Percentiles rank a stretch among this genome's conserved stretches.
These are phyloP conservation scores for Glebionis coronaria DNA, from an alignment of 129 eudicot species.

Conservation along the genomic window DNA sequence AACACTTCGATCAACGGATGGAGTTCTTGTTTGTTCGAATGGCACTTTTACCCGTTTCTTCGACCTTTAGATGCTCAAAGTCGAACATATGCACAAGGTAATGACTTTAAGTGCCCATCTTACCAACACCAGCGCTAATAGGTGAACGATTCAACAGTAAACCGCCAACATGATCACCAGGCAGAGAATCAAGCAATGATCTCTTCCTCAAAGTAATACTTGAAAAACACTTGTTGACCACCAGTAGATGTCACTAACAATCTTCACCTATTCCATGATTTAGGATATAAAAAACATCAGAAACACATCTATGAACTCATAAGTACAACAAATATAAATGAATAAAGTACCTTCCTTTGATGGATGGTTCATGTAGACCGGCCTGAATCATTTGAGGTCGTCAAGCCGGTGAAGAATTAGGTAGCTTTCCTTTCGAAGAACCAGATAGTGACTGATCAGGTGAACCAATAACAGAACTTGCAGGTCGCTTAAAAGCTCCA, in stretches of 20 bases:
- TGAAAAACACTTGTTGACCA: slow-evolving; percentile 76
- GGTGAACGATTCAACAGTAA: slow-evolving; percentile 55
- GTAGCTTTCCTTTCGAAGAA: slow-evolving; percentile 46
- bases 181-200: slow-evolving; percentile 58
- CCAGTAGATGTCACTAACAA: slow-evolving; percentile 69
- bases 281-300: background rate
- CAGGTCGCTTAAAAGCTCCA: slow-evolving; percentile 56
- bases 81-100: slow-evolving; percentile 43
- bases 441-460: slow-evolving; percentile 59
- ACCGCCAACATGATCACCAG: slow-evolving; percentile 60
- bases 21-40: slow-evolving; percentile 80
- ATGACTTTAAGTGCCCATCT: slow-evolving; percentile 55
- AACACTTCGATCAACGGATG: slow-evolving; percentile 72
- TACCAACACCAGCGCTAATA: slow-evolving; percentile 31
- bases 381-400: slow-evolving; percentile 61
- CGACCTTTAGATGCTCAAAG: slow-evolving; percentile 64
- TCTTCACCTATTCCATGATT: slow-evolving; percentile 75
- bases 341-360: slow-evolving; percentile 54
- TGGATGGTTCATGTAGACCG: slow-evolving; percentile 66
- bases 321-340: background rate
- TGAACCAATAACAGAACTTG: slow-evolving; percentile 54
- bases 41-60: slow-evolving; percentile 60
- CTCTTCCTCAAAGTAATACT: slow-evolving; percentile 74
- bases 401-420: slow-evolving; percentile 53
- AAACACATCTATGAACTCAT: background rate